A percentile compares a stretch with the other conserved stretches of the same genome.
phyloP scores from a whole-genome alignment of 148 eudicot species.

The Linanthus parryae region DNA sequence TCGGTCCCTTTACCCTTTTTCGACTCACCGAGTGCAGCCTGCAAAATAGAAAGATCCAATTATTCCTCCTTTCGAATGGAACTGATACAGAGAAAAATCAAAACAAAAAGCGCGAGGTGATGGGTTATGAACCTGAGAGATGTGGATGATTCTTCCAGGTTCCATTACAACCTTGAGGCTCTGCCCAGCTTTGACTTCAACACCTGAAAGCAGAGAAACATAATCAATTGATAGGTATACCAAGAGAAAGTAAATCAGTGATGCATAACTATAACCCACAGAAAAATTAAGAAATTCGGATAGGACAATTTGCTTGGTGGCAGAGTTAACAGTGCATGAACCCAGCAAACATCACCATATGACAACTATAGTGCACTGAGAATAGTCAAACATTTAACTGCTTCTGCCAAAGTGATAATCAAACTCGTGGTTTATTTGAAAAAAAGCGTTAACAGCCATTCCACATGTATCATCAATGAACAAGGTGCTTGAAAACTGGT shows the following conservation, averaged over 20 bases:
- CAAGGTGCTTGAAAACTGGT: too few species aligned
- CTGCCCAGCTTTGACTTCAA: conserved; percentile 63
- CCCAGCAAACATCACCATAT: too few species aligned
- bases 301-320: not conserved
- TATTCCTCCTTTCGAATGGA: not conserved
- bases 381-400: too few species aligned
- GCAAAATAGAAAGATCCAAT: not conserved
- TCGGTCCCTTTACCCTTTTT: conserved; percentile 48
- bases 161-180: conserved; percentile 30
- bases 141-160: conserved; percentile 34
- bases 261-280: not conserved
- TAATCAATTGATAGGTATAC: too few species aligned
- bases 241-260: not conserved
- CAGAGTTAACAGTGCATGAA: too few species aligned
- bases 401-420: too few species aligned
- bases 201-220: conserved; percentile 30
- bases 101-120: not conserved
- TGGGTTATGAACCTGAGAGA: conserved; percentile 42
- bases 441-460: too few species aligned
- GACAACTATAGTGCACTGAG: too few species aligned
- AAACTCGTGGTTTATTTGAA: too few species aligned
- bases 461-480: too few species aligned
- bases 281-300: not conserved
- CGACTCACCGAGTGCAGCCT: conserved; percentile 73
- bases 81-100: not conserved